Base-by-base conservation (phyloP, 2,329 filamentous ascomycete species). In the Neocatenulostroma microsporum region DNA sequence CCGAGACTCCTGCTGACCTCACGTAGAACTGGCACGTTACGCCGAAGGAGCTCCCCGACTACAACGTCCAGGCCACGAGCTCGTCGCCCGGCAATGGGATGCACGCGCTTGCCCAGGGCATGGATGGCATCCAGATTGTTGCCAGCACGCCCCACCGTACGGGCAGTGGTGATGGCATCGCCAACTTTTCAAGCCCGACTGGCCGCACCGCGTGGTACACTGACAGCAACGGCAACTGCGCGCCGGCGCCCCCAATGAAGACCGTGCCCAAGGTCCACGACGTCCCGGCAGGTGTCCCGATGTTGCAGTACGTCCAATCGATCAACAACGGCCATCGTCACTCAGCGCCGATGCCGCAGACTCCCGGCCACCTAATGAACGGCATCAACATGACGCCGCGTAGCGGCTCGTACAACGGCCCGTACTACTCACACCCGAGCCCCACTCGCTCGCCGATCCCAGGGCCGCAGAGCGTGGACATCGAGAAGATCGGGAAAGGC, bases 391-490 rank as follows among this genome's bases (percentile, higher is more conserved):
- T 30, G 25, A 13, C 24, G 30, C 36, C 9, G 36, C 32, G 35
- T 13, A 14, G 20, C 37, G 11, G 25, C 11, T 44, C 40, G 36
- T 50, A 36, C 52, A 53, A 39, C 30, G 40, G 28, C 23, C n/a
- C 21, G 23, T 36, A n/a, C n/a, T 20, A 33, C 31, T 34, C 20
- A 3, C 31, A 25, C 7, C n/a, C 12, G 9, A 34, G 20, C 25
- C 36, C 14, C 21, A n/a, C 10, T 24, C 13, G 18, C 26, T n/a
- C 24, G 20, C n/a, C 34, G 1, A 21, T 36, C 17, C 23, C 34
- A 8, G 49, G 54, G 34, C 54, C 60, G 37, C 66, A 68, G 44
- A 53, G 50, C 23, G 62, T 70, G 26, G 48, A 54, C 6, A 40
- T 58, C 2, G 43, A 55, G 14, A 54, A 53, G 21, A 66, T 70